phyloP scores from a whole-genome alignment of 2,329 filamentous ascomycete genomes.

The Taxawa tesnikishii region DNA sequence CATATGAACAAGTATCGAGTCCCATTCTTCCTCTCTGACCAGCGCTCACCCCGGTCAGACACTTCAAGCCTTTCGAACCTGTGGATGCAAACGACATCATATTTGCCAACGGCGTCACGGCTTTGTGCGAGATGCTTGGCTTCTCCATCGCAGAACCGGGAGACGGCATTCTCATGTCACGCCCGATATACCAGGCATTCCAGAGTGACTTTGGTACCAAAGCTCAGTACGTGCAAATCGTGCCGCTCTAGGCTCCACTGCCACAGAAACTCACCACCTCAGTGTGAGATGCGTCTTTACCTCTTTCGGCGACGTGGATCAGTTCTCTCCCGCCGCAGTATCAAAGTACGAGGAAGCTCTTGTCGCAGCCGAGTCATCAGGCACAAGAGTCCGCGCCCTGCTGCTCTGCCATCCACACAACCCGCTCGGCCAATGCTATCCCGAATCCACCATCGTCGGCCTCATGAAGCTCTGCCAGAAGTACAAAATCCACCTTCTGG shows the following conservation, averaged over 20 bases:
- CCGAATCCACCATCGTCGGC: constrained; percentile 12
- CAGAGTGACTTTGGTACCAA: constrained; percentile 33
- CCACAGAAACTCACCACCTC: constrained; percentile 1
- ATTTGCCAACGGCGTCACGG: constrained; percentile 28
- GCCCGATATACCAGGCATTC: constrained; percentile 38
- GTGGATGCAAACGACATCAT: constrained; percentile 26
- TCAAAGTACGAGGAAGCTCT: constrained; percentile 26
- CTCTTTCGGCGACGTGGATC: constrained; percentile 23
- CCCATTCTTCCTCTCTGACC: background rate
- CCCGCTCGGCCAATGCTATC: constrained; percentile 23
- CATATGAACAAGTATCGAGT: constrained; percentile 24
- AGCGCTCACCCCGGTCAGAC: no score
- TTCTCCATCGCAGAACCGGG: constrained; percentile 29
- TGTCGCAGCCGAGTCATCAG: constrained; percentile 16
- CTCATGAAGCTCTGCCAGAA: constrained; percentile 18
- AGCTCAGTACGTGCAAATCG: constrained; percentile 17
- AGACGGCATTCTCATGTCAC: constrained; percentile 33
- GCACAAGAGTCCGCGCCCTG: constrained; percentile 25
- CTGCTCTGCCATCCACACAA: constrained; percentile 34
- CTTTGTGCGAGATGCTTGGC: constrained; percentile 29
- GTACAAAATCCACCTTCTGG: constrained; percentile 19
- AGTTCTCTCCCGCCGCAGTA: constrained; percentile 22
- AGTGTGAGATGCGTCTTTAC: constrained; percentile 26
- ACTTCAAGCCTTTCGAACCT: constrained; percentile 23
- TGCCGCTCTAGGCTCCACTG: no score